phyloP scores from a whole-genome alignment of 495 filamentous ascomycete genomes.

The Jackrogersella minutella region DNA sequence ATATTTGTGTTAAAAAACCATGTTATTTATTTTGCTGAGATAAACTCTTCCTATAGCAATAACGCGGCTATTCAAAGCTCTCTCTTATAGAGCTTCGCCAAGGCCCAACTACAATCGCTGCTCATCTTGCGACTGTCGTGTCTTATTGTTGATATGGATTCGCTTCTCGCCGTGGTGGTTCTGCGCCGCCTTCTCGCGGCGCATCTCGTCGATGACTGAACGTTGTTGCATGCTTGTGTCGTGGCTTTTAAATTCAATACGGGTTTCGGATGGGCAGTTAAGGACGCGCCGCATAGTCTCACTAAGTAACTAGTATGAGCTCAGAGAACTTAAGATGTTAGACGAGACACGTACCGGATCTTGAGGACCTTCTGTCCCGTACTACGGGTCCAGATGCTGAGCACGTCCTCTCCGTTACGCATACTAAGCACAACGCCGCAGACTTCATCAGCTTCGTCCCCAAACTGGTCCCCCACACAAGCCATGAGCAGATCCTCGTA shows the following conservation, averaged over 20 bases:
- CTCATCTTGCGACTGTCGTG: conserved; percentile 43
- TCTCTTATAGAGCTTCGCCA: not conserved
- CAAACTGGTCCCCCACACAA: conserved; percentile 93
- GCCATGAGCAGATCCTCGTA: conserved; percentile 96
- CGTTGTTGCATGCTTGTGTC: conserved; percentile 82
- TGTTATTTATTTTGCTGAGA: conserved; percentile 19
- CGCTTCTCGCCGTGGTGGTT: conserved; percentile 56
- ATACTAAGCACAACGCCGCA: conserved; percentile 95
- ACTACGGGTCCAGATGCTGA: conserved; percentile 96
- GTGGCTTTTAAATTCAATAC: conserved; percentile 93
- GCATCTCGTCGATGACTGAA: conserved; percentile 80
- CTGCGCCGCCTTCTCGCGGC: conserved; percentile 73
- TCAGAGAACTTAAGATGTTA: conserved; percentile 2
- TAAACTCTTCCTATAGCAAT: conserved; percentile 25
- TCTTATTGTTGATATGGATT: conserved; percentile 39
- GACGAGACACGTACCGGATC: conserved; percentile 73
- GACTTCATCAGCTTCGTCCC: conserved; percentile 91
- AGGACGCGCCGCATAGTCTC: conserved; percentile 93
- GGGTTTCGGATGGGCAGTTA: conserved; percentile 84
- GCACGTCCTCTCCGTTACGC: conserved; percentile 92
- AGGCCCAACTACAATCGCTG: conserved; percentile 36
- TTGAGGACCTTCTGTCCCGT: conserved; percentile 94
- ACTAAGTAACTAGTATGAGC: conserved; percentile 56
- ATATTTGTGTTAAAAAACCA: conserved; percentile 8
- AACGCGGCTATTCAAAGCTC: not conserved